phyloP scores from a whole-genome alignment of 495 filamentous ascomycete genomes.

The Tuber borchii region DNA sequence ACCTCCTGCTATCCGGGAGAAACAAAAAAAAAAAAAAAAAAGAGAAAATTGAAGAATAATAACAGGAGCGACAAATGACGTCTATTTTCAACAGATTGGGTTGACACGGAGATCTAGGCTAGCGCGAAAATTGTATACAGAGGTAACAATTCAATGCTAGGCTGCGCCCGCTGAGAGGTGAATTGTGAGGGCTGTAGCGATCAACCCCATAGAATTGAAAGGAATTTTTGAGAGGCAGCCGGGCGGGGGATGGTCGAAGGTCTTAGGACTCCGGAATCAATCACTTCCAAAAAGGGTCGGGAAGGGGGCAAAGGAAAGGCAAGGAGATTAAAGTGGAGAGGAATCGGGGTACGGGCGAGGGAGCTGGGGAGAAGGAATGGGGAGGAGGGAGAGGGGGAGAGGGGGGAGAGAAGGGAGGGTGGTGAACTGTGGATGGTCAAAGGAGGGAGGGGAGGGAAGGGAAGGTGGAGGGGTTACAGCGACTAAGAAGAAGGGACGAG shows the following conservation, averaged over 20 bases:
- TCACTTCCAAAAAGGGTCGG: conserved; percentile 8
- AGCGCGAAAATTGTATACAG: conserved; percentile 15
- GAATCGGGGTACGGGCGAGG: background rate
- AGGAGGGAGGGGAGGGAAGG: conserved; percentile 9
- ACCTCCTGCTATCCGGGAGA: background rate
- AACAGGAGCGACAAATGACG: conserved; percentile 11
- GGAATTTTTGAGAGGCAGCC: background rate
- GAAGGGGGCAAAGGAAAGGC: conserved; percentile 8
- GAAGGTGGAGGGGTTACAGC: conserved; percentile 5
- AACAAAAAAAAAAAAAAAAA: background rate
- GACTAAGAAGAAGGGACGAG: conserved; percentile 5
- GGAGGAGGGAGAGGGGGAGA: background rate
- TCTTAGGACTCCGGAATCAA: background rate
- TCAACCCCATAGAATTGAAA: conserved; percentile 31
- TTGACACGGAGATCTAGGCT: conserved; percentile 10
- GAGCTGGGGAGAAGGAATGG: background rate
- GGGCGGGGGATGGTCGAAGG: background rate
- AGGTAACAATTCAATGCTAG: conserved; percentile 13
- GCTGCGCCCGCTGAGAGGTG: conserved; percentile 15
- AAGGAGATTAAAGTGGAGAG: conserved; percentile 10
- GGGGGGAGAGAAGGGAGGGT: conserved; percentile 3
- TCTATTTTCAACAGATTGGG: conserved; percentile 10
- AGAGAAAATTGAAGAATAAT: background rate
- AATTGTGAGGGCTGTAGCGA: conserved; percentile 26
- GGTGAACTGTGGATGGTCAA: conserved; percentile 8